phyloP scores from a whole-genome alignment of 1,284 basidiomycete genomes.

The Ceratobasidium sp. region DNA sequence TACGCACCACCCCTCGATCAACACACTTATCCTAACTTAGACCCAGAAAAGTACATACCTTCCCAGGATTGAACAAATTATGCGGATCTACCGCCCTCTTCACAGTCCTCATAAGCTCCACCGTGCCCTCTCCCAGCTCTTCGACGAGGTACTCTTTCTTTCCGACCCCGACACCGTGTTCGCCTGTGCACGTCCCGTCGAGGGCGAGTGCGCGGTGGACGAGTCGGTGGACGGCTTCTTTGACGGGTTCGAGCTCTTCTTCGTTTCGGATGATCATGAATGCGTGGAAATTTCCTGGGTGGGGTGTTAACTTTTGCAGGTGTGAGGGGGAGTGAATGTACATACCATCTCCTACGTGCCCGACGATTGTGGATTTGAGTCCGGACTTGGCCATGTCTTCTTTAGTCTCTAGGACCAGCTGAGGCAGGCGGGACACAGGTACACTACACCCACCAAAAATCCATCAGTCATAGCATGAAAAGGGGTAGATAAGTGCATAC shows the following conservation, averaged over 20 bases:
- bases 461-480: slow-evolving; percentile 8
- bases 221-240: slow-evolving; percentile 52
- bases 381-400: slow-evolving; percentile 71
- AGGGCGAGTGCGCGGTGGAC: slow-evolving; percentile 52
- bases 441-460: slow-evolving; percentile 61
- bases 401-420: slow-evolving; percentile 79
- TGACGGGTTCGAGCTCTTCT: slow-evolving; percentile 51
- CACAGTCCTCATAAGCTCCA: slow-evolving; percentile 81
- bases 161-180: slow-evolving; percentile 86
- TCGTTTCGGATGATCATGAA: slow-evolving; percentile 51
- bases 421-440: slow-evolving; percentile 80
- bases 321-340: slow-evolving; percentile 42
- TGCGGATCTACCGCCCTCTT: slow-evolving; percentile 78
- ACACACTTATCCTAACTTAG: neutral
- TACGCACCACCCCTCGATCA: neutral
- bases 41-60: slow-evolving; percentile 54
- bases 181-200: slow-evolving; percentile 69
- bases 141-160: slow-evolving; percentile 76
- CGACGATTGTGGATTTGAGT: slow-evolving; percentile 72
- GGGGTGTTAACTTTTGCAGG: slow-evolving; percentile 15
- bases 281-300: slow-evolving; percentile 67
- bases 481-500: slow-evolving; percentile 12
- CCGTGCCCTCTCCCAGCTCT: slow-evolving; percentile 81
- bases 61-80: slow-evolving; percentile 84
- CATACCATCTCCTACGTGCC: slow-evolving; percentile 87